Base-by-base conservation (phyloP, 2,329 filamentous ascomycete species). In the Aspergillus sp. region DNA sequence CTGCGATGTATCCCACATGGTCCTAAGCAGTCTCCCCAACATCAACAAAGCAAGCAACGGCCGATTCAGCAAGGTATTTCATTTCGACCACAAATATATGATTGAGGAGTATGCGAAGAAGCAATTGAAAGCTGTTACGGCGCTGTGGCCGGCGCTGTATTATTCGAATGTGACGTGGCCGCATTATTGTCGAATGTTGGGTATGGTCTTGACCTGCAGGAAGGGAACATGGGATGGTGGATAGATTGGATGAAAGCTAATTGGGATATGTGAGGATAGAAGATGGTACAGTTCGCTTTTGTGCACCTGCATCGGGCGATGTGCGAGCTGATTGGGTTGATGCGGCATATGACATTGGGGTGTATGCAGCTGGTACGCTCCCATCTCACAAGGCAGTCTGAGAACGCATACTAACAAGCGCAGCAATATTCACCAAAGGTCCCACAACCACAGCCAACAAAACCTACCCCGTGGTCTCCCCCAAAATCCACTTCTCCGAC, bases 11-110 rank as follows among this genome's bases (percentile, higher is more conserved):
- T 19, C 46, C 27, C 56, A 57, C 46, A 51, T 55, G 19, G 47
- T 57, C 25, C 45, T 57, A n/a, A 58, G 54, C 30, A 55, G 51
- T 35, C 39, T 58, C 37, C 56, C 56, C 12, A 47, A 58, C 32
- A 49, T 54, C 19, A 39, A 39, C 10, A 35, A 43, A 12, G 53
- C 37, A 2, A 57, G 32, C 2, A 17, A 27, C 4, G 53, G 54
- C 2, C 50, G 39, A 3, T 55, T 49, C 20, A 41, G 7, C 12
- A 49, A 51, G 19, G 45, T 57, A 4, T 46, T 45, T 32, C 54
- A 57, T 30, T 46, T 57, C 41, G 48, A 57, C 17, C 44, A 57
- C 42, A 57, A 57, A 32, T 13, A 42, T 45, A 37, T 38, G 9
- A 43, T 55, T 32, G 53, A 57, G 44, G 20, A 51, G 33, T 44